These are phyloP conservation scores for Fusarium acutatum DNA, from an alignment of 2,329 filamentous ascomycete genomes.

Conservation along the genomic window DNA sequence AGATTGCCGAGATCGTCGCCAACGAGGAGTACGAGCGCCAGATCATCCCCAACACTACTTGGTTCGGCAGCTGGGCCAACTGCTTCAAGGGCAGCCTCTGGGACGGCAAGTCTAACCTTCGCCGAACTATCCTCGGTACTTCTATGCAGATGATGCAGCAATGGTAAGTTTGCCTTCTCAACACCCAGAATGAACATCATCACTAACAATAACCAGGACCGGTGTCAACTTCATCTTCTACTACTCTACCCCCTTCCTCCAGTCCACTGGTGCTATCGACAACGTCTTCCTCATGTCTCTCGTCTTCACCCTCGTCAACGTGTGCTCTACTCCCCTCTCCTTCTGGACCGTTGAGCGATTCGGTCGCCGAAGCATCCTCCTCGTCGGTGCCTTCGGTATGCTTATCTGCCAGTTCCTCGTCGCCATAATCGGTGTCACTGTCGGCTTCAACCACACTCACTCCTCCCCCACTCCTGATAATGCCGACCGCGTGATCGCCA, in stretches of 20 bases:
- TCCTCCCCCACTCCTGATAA: slow-evolving; percentile 51
- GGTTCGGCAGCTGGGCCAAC: slow-evolving; percentile 31
- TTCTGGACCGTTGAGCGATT: slow-evolving; percentile 87
- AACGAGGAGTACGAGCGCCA: slow-evolving; percentile 83
- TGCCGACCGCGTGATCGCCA: slow-evolving; percentile 50
- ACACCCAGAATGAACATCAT: not conserved
- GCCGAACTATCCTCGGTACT: slow-evolving; percentile 67
- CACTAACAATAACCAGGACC: slow-evolving; percentile 59
- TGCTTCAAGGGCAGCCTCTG: slow-evolving; percentile 45
- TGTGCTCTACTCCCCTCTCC: slow-evolving; percentile 83
- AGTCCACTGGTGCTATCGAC: slow-evolving; percentile 76
- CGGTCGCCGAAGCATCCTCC: slow-evolving; percentile 81
- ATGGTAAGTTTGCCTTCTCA: slow-evolving; percentile 47
- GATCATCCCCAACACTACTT: slow-evolving; percentile 23
- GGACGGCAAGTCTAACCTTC: slow-evolving; percentile 50
- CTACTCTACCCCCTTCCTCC: slow-evolving; percentile 85
- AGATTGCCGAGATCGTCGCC: slow-evolving; percentile 66
- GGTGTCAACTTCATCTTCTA: slow-evolving; percentile 96
- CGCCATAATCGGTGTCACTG: slow-evolving; percentile 75
- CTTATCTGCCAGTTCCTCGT: slow-evolving; percentile 87
- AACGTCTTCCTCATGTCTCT: slow-evolving; percentile 86
- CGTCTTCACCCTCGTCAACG: slow-evolving; percentile 89
- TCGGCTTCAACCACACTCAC: slow-evolving; percentile 62
- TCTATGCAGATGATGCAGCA: slow-evolving; percentile 85
- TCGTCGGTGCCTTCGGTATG: slow-evolving; percentile 84